These are phyloP conservation scores for Starmerella scarabaei DNA, from an alignment of 805 yeast species.

Conservation along the genomic window DNA sequence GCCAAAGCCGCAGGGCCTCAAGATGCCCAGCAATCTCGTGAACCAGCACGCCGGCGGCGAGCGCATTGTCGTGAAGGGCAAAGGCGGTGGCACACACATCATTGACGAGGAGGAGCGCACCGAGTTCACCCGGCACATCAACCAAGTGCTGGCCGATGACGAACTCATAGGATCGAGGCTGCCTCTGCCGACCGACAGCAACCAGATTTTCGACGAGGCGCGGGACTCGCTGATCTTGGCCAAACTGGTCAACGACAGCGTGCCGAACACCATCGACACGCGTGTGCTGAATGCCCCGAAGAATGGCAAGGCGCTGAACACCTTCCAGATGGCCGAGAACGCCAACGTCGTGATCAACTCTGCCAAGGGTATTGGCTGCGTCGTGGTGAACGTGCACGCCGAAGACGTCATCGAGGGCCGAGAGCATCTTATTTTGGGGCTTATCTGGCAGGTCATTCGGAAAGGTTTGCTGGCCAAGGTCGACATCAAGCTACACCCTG, in stretches of 20 bases:
- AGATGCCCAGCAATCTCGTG: slow-evolving; percentile 17
- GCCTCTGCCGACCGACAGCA: slow-evolving; percentile 86
- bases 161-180: slow-evolving; percentile 66
- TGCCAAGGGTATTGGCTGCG: slow-evolving; percentile 97
- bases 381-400: slow-evolving; percentile 89
- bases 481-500: slow-evolving; percentile 93
- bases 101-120: slow-evolving; percentile 94
- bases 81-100: slow-evolving; percentile 90
- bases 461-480: slow-evolving; percentile 89
- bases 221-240: slow-evolving; percentile 89
- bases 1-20: slow-evolving; percentile 22
- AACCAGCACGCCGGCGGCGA: slow-evolving; percentile 21
- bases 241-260: slow-evolving; percentile 90
- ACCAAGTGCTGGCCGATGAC: slow-evolving; percentile 82
- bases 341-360: slow-evolving; percentile 96
- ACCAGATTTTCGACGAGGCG: slow-evolving; percentile 94
- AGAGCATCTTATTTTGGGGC: slow-evolving; percentile 87
- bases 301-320: slow-evolving; percentile 67
- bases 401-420: slow-evolving; percentile 95
- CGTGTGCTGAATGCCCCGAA: slow-evolving; percentile 88
- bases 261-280: slow-evolving; percentile 95
- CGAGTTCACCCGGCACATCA: slow-evolving; percentile 93
- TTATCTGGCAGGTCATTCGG: slow-evolving; percentile 97
- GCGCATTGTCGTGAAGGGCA: slow-evolving; percentile 70
- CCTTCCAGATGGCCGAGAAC: slow-evolving; percentile 91